These are phyloP conservation scores for Austroboletus novae-zelandiae DNA, from an alignment of 1,284 basidiomycete genomes.

Conservation along the genomic window DNA sequence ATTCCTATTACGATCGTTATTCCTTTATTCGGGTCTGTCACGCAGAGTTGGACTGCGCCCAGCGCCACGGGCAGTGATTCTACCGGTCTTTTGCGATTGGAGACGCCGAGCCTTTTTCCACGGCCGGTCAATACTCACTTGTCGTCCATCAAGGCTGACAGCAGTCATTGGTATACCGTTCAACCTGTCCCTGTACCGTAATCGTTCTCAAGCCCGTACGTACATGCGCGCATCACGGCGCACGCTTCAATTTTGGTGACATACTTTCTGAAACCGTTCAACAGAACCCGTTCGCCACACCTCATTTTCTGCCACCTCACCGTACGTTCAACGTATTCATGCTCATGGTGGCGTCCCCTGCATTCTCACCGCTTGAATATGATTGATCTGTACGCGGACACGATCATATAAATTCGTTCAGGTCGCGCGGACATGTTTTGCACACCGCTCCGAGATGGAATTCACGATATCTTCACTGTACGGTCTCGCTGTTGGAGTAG, in stretches of 20 bases:
- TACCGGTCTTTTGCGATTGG: too few species aligned
- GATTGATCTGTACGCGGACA: background rate
- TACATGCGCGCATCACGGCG: background rate
- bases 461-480: background rate
- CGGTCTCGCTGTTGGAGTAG: background rate
- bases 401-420: conserved; percentile 5
- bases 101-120: too few species aligned
- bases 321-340: background rate
- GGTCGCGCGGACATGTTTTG: background rate
- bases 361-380: background rate
- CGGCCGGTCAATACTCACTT: too few species aligned
- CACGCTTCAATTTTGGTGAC: conserved; percentile 8
- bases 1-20: too few species aligned
- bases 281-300: background rate
- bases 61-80: too few species aligned
- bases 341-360: background rate
- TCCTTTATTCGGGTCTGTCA: too few species aligned
- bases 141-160: too few species aligned
- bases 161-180: background rate
- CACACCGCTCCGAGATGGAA: conserved; percentile 7
- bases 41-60: too few species aligned
- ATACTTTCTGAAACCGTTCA: conserved; percentile 7
- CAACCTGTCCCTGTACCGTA: background rate
- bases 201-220: background rate
- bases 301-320: background rate